Percentiles rank a stretch among this genome's conserved stretches.
Conservation (phyloP, 805 yeast species). For the Suhomyces faveliae region DNA sequence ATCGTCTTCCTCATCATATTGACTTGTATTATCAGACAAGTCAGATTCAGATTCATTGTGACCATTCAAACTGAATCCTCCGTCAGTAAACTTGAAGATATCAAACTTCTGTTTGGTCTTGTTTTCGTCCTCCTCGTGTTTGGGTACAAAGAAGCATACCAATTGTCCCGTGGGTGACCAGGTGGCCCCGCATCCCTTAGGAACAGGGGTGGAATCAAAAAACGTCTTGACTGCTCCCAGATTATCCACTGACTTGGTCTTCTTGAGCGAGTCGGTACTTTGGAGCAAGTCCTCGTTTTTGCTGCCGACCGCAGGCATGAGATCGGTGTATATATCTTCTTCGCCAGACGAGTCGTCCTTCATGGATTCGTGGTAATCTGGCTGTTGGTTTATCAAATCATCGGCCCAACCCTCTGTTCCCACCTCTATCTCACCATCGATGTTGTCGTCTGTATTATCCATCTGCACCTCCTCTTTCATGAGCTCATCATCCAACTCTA, state of each 20-base stretch:
- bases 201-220: constrained; percentile 83
- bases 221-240: constrained; percentile 19
- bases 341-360: constrained; percentile 26
- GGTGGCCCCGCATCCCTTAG: constrained; percentile 89
- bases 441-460: constrained; percentile 24
- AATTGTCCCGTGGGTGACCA: constrained; percentile 81
- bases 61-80: constrained; percentile 44
- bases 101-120: constrained; percentile 49
- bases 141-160: constrained; percentile 77
- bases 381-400: constrained; percentile 39
- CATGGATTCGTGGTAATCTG: constrained; percentile 18
- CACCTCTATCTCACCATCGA: constrained; percentile 26
- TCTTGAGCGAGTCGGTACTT: constrained; percentile 19
- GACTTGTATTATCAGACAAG: constrained; percentile 14
- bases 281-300: constrained; percentile 33
- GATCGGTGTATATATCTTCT: constrained; percentile 25
- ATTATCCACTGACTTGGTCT: constrained; percentile 3
- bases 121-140: constrained; percentile 33
- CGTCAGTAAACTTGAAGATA: constrained; percentile 42
- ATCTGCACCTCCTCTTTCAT: constrained; percentile 23
- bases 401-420: constrained; percentile 45
- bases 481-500: constrained; percentile 41
- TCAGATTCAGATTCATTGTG: constrained; percentile 15
- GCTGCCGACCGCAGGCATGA: constrained; percentile 36
- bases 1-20: constrained; percentile 9